Evolutionary conservation across 495 filamentous ascomycete species (phyloP), one percentile per base, ranked within the genome.

Genomic region (Trichocladium antarcticum): DNA sequence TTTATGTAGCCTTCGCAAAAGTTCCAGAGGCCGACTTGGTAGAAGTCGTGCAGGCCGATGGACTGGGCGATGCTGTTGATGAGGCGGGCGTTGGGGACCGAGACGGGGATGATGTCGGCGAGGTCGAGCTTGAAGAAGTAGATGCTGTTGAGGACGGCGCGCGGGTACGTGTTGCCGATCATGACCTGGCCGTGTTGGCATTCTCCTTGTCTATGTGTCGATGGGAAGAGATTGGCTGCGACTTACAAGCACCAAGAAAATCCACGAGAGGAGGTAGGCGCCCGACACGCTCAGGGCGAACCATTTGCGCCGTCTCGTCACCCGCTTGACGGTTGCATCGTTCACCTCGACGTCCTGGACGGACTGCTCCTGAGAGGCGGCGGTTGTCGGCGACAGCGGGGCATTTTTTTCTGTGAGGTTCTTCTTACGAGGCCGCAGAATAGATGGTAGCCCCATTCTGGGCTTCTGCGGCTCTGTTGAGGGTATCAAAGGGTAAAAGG

Each of bases 11-110:
- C 89, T 67, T 90, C 85, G 57, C 89, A 96, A 61, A 82, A 94
- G 31, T 77, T 80, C 89, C 89, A 96, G 11, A 95, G 63, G 5
- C 89, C 89, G 31, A 94, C 87, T 57, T 86, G 82, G 63, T 97
- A 97, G 67, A 92, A 97, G 67, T 95, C 89, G 55, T 93, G 86
- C 15, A 95, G 71, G 6, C 89, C 89, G 41, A 97, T 75, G 10
- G 82, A 82, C 35, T 83, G 85, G n/a, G 89, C 89, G 49, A 95
- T 87, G 45, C 74, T 83, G 68, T 95, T 95, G 68, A 94, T 84
- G 11, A 95, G 71, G 5, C 68, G 68, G 21, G 80, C 82, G 57
- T 89, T 85, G 19, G 87, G 85, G 14, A 87, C 78, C 5, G 76
- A 79, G 8, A 74, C 64, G 0, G 87, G 87, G 45, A 95, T 81